Evolutionary conservation across 2,329 filamentous ascomycete species (phyloP).

Genomic region (Verticillium nonalfalfae): DNA sequence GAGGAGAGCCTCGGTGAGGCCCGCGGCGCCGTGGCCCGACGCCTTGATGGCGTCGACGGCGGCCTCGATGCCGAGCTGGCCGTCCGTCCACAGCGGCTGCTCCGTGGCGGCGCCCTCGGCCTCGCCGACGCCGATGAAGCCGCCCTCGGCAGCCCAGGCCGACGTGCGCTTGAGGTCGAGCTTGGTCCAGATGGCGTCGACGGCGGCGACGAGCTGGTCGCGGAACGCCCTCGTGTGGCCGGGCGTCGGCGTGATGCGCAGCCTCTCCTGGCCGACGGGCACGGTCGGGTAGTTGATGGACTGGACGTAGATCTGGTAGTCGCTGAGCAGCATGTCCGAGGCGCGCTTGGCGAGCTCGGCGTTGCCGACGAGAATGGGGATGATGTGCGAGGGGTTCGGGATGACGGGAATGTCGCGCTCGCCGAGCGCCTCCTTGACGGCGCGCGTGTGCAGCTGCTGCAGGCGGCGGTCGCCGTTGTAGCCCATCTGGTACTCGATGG

Average conservation of each 20-base stretch:
- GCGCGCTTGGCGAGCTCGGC: conserved; percentile 88
- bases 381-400: conserved; percentile 93
- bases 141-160: conserved; percentile 85
- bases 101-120: conserved; percentile 47
- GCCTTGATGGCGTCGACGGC: conserved; percentile 55
- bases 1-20: conserved; percentile 53
- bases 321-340: conserved; percentile 82
- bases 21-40: conserved; percentile 26
- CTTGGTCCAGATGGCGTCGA: conserved; percentile 84
- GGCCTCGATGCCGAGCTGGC: conserved; percentile 74
- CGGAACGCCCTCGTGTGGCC: conserved; percentile 82
- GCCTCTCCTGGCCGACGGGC: conserved; percentile 92
- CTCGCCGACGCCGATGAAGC: conserved; percentile 90
- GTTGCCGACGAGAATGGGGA: conserved; percentile 89
- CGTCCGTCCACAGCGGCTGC: conserved; percentile 84
- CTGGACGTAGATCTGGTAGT: conserved; percentile 94
- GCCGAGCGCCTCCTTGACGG: conserved; percentile 79
- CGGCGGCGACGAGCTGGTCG: conserved; percentile 74
- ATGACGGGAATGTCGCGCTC: conserved; percentile 89
- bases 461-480: conserved; percentile 82
- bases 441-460: conserved; percentile 93
- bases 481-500: conserved; percentile 88
- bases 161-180: conserved; percentile 88
- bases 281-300: conserved; percentile 99
- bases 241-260: conserved; percentile 92